Evolutionary conservation across 2,329 filamentous ascomycete species (phyloP).

Genomic region (Xylaria hypoxylon): DNA sequence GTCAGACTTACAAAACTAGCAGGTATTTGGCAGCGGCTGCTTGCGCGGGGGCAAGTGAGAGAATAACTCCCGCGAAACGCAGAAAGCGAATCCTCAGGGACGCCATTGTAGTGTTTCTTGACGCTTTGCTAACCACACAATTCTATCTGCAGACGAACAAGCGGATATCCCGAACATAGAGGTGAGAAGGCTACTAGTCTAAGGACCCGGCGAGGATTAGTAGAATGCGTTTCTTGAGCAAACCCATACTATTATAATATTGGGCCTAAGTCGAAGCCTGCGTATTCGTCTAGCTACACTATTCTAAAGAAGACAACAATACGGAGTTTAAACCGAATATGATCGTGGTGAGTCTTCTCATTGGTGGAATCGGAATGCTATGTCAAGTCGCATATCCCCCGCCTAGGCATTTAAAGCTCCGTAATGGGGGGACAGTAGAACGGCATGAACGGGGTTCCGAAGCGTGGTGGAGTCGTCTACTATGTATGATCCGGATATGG

Average conservation of each 20-base stretch:
- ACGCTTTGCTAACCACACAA: neutral
- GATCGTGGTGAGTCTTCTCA: slow-evolving; percentile 16
- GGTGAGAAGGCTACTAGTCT: neutral
- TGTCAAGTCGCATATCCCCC: slow-evolving; percentile 23
- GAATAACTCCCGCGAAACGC: slow-evolving; percentile 24
- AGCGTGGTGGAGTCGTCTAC: neutral
- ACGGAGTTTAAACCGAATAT: slow-evolving; percentile 14
- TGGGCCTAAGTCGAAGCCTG: neutral
- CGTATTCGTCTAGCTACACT: neutral
- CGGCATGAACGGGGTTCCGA: slow-evolving; percentile 6
- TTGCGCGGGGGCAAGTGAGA: slow-evolving; percentile 25
- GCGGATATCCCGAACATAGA: neutral
- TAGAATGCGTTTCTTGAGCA: neutral
- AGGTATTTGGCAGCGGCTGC: slow-evolving; percentile 32
- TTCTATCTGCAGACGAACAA: neutral
- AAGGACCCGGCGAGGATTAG: neutral
- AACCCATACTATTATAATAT: slow-evolving; percentile 6
- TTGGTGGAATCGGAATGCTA: slow-evolving; percentile 34
- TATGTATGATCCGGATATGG: neutral
- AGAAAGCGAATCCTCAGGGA: slow-evolving; percentile 30
- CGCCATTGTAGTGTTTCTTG: slow-evolving; percentile 23
- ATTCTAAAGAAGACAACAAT: slow-evolving; percentile 12
- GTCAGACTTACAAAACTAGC: slow-evolving; percentile 38
- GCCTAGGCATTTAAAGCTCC: slow-evolving; percentile 19
- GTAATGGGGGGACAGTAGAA: slow-evolving; percentile 28